Base-by-base conservation (phyloP, 2,329 filamentous ascomycete genomes). In the Colletotrichum cereale region DNA sequence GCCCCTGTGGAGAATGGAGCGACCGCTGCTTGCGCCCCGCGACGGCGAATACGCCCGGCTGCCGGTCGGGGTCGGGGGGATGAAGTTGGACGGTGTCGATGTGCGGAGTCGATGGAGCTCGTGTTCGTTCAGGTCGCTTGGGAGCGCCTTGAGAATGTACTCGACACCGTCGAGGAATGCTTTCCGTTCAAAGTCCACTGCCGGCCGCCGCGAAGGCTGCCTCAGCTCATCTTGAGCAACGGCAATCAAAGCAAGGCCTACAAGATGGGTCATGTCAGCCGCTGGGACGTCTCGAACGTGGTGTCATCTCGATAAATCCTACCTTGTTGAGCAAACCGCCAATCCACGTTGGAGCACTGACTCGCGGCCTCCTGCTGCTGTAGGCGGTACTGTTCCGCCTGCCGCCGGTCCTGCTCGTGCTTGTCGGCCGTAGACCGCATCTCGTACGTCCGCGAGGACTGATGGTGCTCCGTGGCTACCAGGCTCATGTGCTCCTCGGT, bases 101-200 rank as follows among this genome's bases (percentile, higher is more conserved):
- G 82, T 83, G 47, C 84, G 84, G 5, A 92, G 81, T 57, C 84
- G 85, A 31, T 86, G 77, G 36, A 81, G 78, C 77, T 93, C 91
- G 73, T 86, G 84, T 2, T 81, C 80, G 40, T 86, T 86, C 38
- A 93, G 84, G 61, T 91, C 83, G 1, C 79, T 72, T 0, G 91
- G 91, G 0, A 93, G 83, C 10, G 87, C 90, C 72, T 86, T 86
- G n/a, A 93, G 83, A 31, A 93, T 82, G 77, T 92, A 92, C 3
- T 87, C 86, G 5, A 91, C 80, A 69, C 89, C 87, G 75, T 92
- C 88, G 60, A 93, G 80, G 78, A 92, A 93, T 12, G 91, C 84
- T 73, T 89, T 88, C 34, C 91, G 86, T 62, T 88, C 87, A 70
- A 81, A 80, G 1, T 74, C 72, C 7, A 74, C 68, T 34, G 50